A percentile compares a stretch with the other conserved stretches of the same genome.
Evolutionary conservation across 257 asterid species (phyloP).

Genomic region (Fraxinus excelsior): DNA sequence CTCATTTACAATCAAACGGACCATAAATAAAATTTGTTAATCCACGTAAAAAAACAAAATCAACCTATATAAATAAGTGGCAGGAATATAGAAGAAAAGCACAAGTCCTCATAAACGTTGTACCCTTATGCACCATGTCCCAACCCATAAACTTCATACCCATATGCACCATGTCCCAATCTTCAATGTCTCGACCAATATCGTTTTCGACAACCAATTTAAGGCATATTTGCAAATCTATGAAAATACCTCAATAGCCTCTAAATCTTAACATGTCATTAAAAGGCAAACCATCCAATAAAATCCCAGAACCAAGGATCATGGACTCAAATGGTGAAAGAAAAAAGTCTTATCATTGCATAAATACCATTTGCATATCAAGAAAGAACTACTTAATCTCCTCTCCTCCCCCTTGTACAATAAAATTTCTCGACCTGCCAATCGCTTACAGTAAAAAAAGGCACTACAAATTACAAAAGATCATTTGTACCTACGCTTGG

Average conservation of each 20-base stretch:
- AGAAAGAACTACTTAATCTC: background rate
- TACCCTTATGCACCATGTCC: too few relatives aligned
- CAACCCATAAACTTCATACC: too few relatives aligned
- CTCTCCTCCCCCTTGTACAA: background rate
- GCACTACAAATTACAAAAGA: background rate
- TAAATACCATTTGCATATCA: slow-evolving; percentile 13
- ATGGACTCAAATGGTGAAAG: background rate
- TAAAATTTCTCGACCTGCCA: background rate
- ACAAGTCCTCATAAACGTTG: too few relatives aligned
- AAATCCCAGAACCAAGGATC: background rate
- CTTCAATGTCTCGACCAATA: background rate
- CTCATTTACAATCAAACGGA: too few relatives aligned
- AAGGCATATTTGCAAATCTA: background rate
- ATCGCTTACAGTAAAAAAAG: background rate
- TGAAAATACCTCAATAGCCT: slow-evolving; percentile 22
- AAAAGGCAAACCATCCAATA: slow-evolving; percentile 22
- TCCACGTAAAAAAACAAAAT: too few relatives aligned
- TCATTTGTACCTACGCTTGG: slow-evolving; percentile 83
- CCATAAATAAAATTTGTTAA: too few relatives aligned
- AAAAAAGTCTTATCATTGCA: background rate
- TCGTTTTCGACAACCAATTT: slow-evolving; percentile 21
- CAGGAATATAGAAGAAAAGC: too few relatives aligned
- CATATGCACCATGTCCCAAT: too few relatives aligned
- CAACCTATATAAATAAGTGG: too few relatives aligned
- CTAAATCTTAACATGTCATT: slow-evolving; percentile 12